Base-by-base conservation (phyloP, 371 early-diverging fungal species). In the Chytridiales sp. region DNA sequence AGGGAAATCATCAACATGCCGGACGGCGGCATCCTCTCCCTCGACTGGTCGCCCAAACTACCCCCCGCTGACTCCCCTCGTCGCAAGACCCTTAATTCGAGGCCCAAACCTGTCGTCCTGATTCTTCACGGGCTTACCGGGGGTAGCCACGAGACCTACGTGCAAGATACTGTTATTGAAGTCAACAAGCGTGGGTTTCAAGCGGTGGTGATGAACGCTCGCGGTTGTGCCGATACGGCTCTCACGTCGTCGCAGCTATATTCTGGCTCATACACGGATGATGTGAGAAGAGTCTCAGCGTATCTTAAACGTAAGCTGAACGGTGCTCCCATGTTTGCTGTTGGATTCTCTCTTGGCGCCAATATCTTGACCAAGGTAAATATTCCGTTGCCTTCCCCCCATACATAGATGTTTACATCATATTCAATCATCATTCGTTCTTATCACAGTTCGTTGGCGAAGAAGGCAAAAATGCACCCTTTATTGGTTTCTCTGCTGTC, bases 81-180 rank as follows among this genome's bases (percentile, higher is more conserved):
- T 30, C 42, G 15, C 15, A 64, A 61, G 29, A 11, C 26, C 15
- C 52, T 19, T 19, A 9, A 29, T 48, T 22, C 58, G 29, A 48
- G 1, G 15, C 32, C 39, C 9, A n/a, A 32, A 39, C 74, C 74
- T 27, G 63, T 67, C 35, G 29, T 92, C 27, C 79, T 96, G 0
- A 74, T 92, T 31, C 74, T 91, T 19, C 94, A 93, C 73, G 95
- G 97, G 5, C 73, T 96, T 54, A 93, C 93, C 0, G 97, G 97
- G 27, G 93, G 94, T 31, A 81, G 68, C 38, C 87, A 89, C 69
- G 94, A 95, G 68, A 80, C 86, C 4, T 95, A 95, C 64, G 87
- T 95, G 40, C 85, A 87, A 9, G 79, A 85, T 8, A 56, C 93
- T 5, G 79, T 89, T 26, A 35, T 51, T n/a, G 80, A 85, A 67